Base-by-base conservation (phyloP, 108 stramenopile genomes). In the Skeletonema marinoi region DNA sequence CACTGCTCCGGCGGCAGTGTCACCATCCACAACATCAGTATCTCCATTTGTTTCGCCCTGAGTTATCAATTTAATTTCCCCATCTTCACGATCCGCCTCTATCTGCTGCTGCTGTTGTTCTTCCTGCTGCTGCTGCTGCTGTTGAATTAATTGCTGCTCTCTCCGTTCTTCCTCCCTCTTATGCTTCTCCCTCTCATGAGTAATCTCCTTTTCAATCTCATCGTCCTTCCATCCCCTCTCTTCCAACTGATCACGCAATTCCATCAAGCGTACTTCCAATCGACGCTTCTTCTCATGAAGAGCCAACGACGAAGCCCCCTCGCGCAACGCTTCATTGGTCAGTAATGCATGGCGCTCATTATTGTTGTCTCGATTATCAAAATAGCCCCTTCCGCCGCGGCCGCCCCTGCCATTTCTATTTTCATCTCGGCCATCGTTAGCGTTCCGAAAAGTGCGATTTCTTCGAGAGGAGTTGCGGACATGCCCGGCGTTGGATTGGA, bases 401-500 rank as follows among this genome's bases (percentile, higher is more conserved):
- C 71, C 30, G n/a, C 21, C 31, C 32, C 41, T 29, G 62, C 54
- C 32, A 19, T 32, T 0, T 17, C 42, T 25, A 32, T 60, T 81
- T 62, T 64, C 84, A 74, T 80, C 87, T 77, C 62, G 70, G 61
- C 73, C 88, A 77, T 36, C 80, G 78, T 75, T 74, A 39, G 78
- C 85, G 64, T 82, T 86, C 50, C 66, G 41, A 59, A 63, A 60
- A 0, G 82, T 73, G 9, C 89, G 88, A 66, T 88, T 74, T n/a
- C 89, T 83, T 10, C 77, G 62, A 25, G 86, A 86, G 31, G 84
- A 82, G 54, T 81, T 81, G n/a, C 88, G 85, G 6, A 97, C 88
- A 78, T 95, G 90, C 11, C 93, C 86, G 4, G 89, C 87, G 72
- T 94, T 97, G 59, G 78, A 69, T 74, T 95, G 94, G 65, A 97